Base-by-base conservation (phyloP, 1,284 basidiomycete species). In the Ganoderma lingzhi region DNA sequence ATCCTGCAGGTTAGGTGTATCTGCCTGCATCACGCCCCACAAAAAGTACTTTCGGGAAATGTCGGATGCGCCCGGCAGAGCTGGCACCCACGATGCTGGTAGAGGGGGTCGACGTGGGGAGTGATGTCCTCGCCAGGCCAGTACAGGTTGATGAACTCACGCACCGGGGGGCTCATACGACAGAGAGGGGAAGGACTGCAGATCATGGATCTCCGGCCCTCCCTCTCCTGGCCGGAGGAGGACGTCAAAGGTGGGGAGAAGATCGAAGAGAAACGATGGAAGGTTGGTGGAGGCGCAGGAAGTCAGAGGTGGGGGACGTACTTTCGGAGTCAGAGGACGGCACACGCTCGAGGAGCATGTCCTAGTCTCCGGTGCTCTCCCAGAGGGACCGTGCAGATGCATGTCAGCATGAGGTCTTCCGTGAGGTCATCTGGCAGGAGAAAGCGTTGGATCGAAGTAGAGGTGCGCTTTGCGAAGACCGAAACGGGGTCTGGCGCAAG, bases 71-170 rank as follows among this genome's bases (percentile, higher is more conserved):
- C 17, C 90, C 87, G 35, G 6, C 35, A 59, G 90, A 90, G n/a
- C 88, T 94, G 68, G 95, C 86, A 15, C 92, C 93, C 48, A 95
- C 84, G 71, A 96, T 95, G 2, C 92, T 93, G 39, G 39, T 41
- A 10, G 9, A 41, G 39, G 39, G 10, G 39, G 39, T 41, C 94
- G 59, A 95, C 87, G 73, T 95, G 94, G 0, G 93, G 85, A 0
- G 88, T 83, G 71, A 96, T 95, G 15, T 94, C 94, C 77, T 95
- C 90, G 1, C 93, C 93, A 0, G 92, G 92, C 62, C 82, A 81
- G 76, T 95, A 96, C 1, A 88, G 92, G n/a, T n/a, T n/a, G n/a
- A n/a, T n/a, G n/a, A n/a, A n/a, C 76, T 96, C 94, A 41, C 93
- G 85, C 0, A 91, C 88, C 12, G 80, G 79, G 0, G 81, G 83